These are phyloP conservation scores for Candida mattraensis DNA, from an alignment of 805 yeast species.

Conservation along the genomic window DNA sequence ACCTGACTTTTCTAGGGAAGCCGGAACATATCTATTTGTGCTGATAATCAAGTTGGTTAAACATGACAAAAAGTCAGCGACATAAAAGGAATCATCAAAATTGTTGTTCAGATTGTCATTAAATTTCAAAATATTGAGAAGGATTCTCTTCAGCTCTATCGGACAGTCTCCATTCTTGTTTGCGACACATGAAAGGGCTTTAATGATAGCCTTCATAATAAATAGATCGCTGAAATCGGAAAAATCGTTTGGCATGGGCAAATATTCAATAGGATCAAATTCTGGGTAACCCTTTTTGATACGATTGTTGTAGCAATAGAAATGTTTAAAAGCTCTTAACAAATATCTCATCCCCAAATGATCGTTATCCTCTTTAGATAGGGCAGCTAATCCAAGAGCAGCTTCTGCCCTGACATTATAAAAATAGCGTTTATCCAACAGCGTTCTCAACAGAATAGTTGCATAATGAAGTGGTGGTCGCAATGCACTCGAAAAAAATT, in stretches of 20 bases:
- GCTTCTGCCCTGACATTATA: slow-evolving; percentile 90
- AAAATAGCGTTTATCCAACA: slow-evolving; percentile 81
- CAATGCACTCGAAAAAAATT: slow-evolving; percentile 61
- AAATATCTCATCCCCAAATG: slow-evolving; percentile 75
- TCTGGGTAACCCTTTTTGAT: slow-evolving; percentile 24
- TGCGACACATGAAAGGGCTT: slow-evolving; percentile 57
- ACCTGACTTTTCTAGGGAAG: slow-evolving; percentile 15
- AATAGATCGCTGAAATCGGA: slow-evolving; percentile 66
- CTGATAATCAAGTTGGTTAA: slow-evolving; percentile 40
- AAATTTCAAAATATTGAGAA: slow-evolving; percentile 72
- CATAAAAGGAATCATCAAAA: slow-evolving; percentile 70
- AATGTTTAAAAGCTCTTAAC: slow-evolving; percentile 60
- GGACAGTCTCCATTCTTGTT: slow-evolving; percentile 62
- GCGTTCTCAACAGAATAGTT: slow-evolving; percentile 72
- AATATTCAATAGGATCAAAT: slow-evolving; percentile 42
- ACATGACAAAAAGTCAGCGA: slow-evolving; percentile 56
- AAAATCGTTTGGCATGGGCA: slow-evolving; percentile 81
- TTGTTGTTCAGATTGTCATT: slow-evolving; percentile 83
- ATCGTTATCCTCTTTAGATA: slow-evolving; percentile 59
- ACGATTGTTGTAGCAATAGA: slow-evolving; percentile 69
- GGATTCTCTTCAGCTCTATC: slow-evolving; percentile 54
- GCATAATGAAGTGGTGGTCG: slow-evolving; percentile 68
- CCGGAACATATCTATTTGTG: slow-evolving; percentile 24
- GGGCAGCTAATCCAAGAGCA: slow-evolving; percentile 70
- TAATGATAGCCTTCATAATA: slow-evolving; percentile 67